phyloP scores from a whole-genome alignment of 2,329 filamentous ascomycete genomes.

The Knufia fluminis region DNA sequence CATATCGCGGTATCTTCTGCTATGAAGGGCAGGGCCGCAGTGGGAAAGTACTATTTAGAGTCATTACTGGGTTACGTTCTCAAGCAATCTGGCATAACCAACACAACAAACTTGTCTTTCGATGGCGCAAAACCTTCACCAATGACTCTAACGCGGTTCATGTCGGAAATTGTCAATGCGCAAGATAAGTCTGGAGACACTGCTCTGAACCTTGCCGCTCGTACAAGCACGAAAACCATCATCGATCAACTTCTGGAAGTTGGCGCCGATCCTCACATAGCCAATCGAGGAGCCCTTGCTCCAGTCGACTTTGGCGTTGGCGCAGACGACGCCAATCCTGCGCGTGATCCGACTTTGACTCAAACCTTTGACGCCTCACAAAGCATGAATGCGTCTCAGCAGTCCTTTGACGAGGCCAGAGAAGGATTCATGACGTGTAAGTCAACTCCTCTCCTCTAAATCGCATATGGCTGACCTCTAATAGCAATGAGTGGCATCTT shows the following conservation, averaged over 20 bases:
- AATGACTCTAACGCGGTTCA: constrained; percentile 84
- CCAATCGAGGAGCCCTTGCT: constrained; percentile 78
- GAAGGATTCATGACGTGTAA: constrained; percentile 39
- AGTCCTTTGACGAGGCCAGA: constrained; percentile 37
- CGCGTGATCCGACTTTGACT: constrained; percentile 30
- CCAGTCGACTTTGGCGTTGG: constrained; percentile 91
- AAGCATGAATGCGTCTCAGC: constrained; percentile 29
- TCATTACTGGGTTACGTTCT: constrained; percentile 91
- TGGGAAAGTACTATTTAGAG: constrained; percentile 92
- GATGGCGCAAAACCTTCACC: constrained; percentile 29
- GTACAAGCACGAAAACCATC: constrained; percentile 87
- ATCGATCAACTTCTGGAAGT: constrained; percentile 96
- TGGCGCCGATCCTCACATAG: constrained; percentile 82
- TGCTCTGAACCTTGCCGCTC: constrained; percentile 82
- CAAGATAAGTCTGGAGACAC: constrained; percentile 93
- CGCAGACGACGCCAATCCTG: constrained; percentile 46
- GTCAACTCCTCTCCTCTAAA: constrained; percentile 8
- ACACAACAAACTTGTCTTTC: constrained; percentile 36
- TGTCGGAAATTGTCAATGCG: constrained; percentile 93
- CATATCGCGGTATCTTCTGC: constrained; percentile 95
- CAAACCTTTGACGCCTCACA: constrained; percentile 36
- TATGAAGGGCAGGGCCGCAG: constrained; percentile 83
- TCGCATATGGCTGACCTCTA: no score
- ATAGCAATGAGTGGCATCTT: constrained; percentile 74
- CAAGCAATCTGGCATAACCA: constrained; percentile 60